Evolutionary conservation across 1,284 basidiomycete genomes (phyloP).

Genomic region (Phaffia rhodozyma): DNA sequence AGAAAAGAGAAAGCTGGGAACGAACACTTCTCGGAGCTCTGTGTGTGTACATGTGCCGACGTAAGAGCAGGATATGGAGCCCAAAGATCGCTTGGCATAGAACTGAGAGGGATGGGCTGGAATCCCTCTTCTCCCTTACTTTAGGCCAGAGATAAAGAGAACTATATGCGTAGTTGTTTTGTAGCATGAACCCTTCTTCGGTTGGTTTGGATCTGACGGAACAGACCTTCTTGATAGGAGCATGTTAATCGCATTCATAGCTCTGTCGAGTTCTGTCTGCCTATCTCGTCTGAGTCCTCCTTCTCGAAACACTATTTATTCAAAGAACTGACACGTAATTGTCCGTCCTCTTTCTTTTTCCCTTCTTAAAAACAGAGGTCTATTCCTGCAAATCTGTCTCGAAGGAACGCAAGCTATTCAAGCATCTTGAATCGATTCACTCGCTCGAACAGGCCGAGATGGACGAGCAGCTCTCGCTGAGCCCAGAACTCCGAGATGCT

Average conservation of each 20-base stretch:
- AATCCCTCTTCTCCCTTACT: no score
- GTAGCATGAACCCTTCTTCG: no score
- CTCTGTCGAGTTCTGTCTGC: no score
- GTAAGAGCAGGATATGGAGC: background rate
- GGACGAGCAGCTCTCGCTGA: slow-evolving; percentile 33
- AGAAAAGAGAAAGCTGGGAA: background rate
- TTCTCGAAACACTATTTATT: no score
- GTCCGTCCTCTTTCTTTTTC: slow-evolving; percentile 64
- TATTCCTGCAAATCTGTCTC: slow-evolving; percentile 97
- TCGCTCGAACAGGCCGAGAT: slow-evolving; percentile 35
- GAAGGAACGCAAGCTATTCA: slow-evolving; percentile 93
- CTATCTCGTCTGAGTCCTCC: no score
- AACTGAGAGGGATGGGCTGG: no score
- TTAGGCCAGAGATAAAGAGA: no score
- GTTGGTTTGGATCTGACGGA: no score
- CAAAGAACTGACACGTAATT: background rate
- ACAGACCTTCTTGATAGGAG: no score
- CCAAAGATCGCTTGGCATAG: background rate
- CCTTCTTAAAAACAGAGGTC: slow-evolving; percentile 59
- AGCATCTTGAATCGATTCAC: slow-evolving; percentile 75
- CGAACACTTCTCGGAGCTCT: background rate
- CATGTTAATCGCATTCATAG: no score
- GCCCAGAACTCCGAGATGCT: slow-evolving; percentile 35
- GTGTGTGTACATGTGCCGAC: background rate
- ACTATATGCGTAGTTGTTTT: no score